Evolutionary conservation across 2,329 filamentous ascomycete genomes (phyloP).

Genomic region (Penicillium sp.): DNA sequence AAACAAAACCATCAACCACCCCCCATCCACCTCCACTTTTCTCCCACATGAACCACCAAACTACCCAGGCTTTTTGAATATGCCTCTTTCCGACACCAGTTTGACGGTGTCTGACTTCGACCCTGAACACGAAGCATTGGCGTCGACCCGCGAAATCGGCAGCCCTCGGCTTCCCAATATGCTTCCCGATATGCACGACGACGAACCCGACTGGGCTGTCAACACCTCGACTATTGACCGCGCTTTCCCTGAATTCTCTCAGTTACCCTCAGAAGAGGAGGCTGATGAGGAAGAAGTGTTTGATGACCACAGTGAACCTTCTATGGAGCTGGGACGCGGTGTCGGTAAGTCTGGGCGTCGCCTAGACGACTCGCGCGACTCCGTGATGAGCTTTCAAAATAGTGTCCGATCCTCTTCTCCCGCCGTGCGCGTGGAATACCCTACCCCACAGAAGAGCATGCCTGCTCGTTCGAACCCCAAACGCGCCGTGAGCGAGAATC

Average conservation of each 20-base stretch:
- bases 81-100: slow-evolving; percentile 28
- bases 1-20: slow-evolving; percentile 15
- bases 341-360: slow-evolving; percentile 37
- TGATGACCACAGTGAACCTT: slow-evolving; percentile 49
- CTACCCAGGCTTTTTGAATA: slow-evolving; percentile 4
- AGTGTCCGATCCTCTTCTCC: slow-evolving; percentile 44
- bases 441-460: slow-evolving; percentile 36
- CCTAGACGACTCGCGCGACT: slow-evolving; percentile 52
- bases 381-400: slow-evolving; percentile 50
- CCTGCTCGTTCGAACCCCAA: slow-evolving; percentile 32
- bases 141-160: slow-evolving; percentile 39
- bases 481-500: slow-evolving; percentile 35
- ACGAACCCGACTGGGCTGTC: slow-evolving; percentile 46
- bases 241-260: slow-evolving; percentile 52
- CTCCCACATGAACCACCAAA: slow-evolving; percentile 3
- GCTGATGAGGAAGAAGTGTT: slow-evolving; percentile 25
- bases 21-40: not conserved
- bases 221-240: slow-evolving; percentile 48
- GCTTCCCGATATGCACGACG: slow-evolving; percentile 22
- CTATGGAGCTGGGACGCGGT: slow-evolving; percentile 60
- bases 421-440: slow-evolving; percentile 40
- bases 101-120: slow-evolving; percentile 42
- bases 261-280: slow-evolving; percentile 43
- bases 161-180: slow-evolving; percentile 24
- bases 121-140: slow-evolving; percentile 44